Evolutionary conservation across 148 eudicot genomes (phyloP).

Genomic region (Rhododendron kiyosumense): DNA sequence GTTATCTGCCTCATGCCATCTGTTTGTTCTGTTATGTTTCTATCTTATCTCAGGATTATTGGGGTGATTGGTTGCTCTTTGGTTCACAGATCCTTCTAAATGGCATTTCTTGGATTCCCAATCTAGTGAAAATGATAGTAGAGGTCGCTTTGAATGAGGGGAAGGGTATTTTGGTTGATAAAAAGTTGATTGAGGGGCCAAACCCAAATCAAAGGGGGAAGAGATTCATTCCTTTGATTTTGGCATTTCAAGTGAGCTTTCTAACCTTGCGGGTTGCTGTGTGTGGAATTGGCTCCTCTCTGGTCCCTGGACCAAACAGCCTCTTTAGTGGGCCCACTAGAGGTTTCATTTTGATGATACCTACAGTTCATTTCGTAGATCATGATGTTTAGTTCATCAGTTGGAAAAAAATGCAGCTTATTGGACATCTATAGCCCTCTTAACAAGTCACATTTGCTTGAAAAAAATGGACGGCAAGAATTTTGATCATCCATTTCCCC

Average conservation of each 20-base stretch:
- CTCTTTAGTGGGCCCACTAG: not conserved
- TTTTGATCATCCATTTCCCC: not conserved
- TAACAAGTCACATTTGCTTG: not conserved
- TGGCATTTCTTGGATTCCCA: conserved; percentile 86
- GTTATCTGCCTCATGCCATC: not conserved
- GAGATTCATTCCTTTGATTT: conserved; percentile 60
- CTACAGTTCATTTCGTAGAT: not conserved
- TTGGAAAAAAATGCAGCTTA: not conserved
- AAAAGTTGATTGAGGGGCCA: conserved; percentile 87
- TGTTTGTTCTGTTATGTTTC: not conserved
- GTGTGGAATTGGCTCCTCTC: not conserved
- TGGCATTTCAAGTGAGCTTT: conserved; percentile 63
- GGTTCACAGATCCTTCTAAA: conserved; percentile 64
- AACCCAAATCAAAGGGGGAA: conserved; percentile 76
- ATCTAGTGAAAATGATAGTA: conserved; percentile 56
- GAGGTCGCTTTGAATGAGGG: conserved; percentile 61
- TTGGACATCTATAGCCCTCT: not conserved
- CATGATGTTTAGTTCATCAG: not conserved
- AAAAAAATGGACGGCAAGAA: not conserved
- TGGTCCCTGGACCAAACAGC: not conserved
- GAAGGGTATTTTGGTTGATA: conserved; percentile 60
- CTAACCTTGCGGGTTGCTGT: conserved; percentile 5
- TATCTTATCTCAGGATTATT: not conserved
- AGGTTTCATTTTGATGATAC: not conserved
- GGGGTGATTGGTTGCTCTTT: not conserved